Evolutionary conservation across 2,329 filamentous ascomycete species (phyloP), one percentile per base, ranked within the genome.

Genomic region (Aureobasidium sp.): DNA sequence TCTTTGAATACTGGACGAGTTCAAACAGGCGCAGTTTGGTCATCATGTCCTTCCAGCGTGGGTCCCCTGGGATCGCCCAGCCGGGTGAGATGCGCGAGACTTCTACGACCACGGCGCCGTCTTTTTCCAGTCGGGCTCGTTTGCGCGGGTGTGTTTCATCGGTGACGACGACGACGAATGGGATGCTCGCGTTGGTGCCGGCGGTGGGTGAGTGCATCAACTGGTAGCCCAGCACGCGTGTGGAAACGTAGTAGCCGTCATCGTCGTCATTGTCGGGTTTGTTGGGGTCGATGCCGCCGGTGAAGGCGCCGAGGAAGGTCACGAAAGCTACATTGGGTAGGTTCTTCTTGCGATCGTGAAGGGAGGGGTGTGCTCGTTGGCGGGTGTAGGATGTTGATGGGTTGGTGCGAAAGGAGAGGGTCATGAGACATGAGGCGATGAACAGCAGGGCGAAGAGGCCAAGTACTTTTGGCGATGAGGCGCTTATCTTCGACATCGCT

Each of bases 81-180:
- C 67, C 68, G 25, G 67, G 62, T 9, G 68, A 60, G n/a, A 74
- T 64, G 11, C 67, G 67, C 37, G 70, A 68, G 23, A 72, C 69
- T 13, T 69, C 60, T n/a, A 72, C 61, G 35, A 75, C 65, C 11
- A 67, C 71, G 2, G 73, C 73, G 50, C 73, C 72, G 61, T 75
- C 73, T 53, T 64, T 63, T 25, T 66, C 65, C 17, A 75, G 66
- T 13, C 69, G 68, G n/a, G 68, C 67, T n/a, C 68, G 66, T 61
- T 74, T 74, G 29, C 67, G 65, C 43, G 68, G 62, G 7, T 68
- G 68, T 23, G 74, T 70, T 60, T 72, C 70, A 19, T 65, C 57
- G 0, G 72, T 74, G 58, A 70, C 71, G 46, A 74, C 62, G n/a
- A 74, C 69, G 25, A 75, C 61, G 64, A 75, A 73, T 29, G 72